A percentile compares a stretch with the other conserved stretches of the same genome.
Conservation (phyloP, 371 early-diverging fungal species). For the Phascolomyces articulosus region DNA sequence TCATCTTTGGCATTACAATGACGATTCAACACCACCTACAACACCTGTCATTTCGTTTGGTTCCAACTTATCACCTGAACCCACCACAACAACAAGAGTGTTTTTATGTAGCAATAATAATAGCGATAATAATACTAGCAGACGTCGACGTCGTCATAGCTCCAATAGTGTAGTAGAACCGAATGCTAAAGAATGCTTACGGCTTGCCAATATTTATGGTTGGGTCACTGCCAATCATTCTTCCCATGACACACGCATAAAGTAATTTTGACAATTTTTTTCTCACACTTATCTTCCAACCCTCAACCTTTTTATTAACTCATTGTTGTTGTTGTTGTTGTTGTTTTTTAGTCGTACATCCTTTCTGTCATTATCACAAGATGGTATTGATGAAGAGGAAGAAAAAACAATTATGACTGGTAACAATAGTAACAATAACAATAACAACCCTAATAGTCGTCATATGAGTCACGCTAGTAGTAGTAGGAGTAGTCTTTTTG, state of each 20-base stretch:
- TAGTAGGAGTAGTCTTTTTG: neutral
- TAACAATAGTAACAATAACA: neutral
- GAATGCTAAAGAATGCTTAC: constrained; percentile 45
- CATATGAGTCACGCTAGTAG: neutral
- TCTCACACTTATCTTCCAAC: neutral
- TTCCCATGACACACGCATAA: constrained; percentile 9
- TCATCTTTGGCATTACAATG: constrained; percentile 11
- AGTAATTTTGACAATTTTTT: constrained; percentile 13
- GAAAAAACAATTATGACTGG: neutral
- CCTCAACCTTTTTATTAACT: neutral
- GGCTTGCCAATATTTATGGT: constrained; percentile 59
- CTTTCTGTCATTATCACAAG: neutral
- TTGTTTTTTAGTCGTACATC: neutral
- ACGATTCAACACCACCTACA: constrained; percentile 16
- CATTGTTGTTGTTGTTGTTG: no score
- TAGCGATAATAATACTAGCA: no score
- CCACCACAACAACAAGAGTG: no score
- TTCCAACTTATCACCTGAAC: neutral
- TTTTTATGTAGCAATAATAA: no score
- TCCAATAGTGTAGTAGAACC: constrained; percentile 37
- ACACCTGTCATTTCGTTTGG: constrained; percentile 27
- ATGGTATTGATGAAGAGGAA: neutral
- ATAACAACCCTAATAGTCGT: neutral
- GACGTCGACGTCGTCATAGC: constrained; percentile 50
- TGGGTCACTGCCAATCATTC: constrained; percentile 43